Base-by-base conservation (phyloP, 148 eudicot species). In the Amaranthus hypochondriacus region DNA sequence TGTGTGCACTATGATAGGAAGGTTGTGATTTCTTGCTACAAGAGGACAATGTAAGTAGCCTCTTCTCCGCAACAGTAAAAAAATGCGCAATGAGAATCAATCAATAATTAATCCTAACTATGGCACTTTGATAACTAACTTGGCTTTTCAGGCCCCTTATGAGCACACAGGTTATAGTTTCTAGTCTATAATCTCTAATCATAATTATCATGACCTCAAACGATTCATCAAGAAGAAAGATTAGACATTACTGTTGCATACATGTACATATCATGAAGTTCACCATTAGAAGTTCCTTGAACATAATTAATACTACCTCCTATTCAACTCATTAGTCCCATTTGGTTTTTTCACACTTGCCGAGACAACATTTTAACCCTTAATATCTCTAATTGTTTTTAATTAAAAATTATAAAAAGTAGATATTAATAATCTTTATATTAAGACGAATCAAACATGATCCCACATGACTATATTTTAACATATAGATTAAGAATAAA, bases 91-190 rank as follows among this genome's bases (percentile, higher is more conserved):
- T 67, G 14, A 71, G 5, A 11, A 71, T 42, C 39, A 60, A 39
- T 59, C 66, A 63, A 57, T 6, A 64, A 66, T 10, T 58, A 7
- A 62, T 56, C 39, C 57, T 39, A 70, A 48, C 12, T 15, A 68
- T 73, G 47, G 66, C 61, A 59, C 76, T 53, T 47, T 68, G 77
- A 70, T 74, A 79, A 79, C 82, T 74, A 74, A 46, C 70, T 74
- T 56, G 46, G 61, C 63, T 70, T 74, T 56, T 79, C 78, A 62
- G 55, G n/a, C 60, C 4, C 67, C 9, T 28, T 63, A 21, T 73
- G 46, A 39, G 9, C 61, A 69, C 77, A 78, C 18, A 61, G 68
- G 54, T 63, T 66, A 72, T 78, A 68, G 52, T 54, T 63, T 50
- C 76, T 58, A 48, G 12, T 72, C 39, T 4, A 63, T 54, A 63